Evolutionary conservation across 1,284 basidiomycete species (phyloP).

Genomic region (Pyrrhoderma noxium): DNA sequence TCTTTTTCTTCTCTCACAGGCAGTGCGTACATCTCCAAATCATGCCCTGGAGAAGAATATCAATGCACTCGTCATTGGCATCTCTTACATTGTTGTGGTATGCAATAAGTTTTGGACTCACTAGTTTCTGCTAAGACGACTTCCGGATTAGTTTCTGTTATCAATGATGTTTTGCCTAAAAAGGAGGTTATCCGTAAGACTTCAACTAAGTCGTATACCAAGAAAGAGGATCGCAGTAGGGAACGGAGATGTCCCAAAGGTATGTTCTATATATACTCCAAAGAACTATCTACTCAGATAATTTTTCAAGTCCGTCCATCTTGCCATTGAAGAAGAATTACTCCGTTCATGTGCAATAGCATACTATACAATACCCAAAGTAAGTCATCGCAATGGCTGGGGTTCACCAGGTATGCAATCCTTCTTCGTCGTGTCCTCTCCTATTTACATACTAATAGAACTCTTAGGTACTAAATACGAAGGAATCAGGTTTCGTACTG

Average conservation of each 20-base stretch:
- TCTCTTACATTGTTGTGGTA: constrained; percentile 60
- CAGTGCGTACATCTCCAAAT: constrained; percentile 51
- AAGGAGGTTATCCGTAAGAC: constrained; percentile 54
- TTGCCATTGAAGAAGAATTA: constrained; percentile 74
- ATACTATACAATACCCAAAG: constrained; percentile 69
- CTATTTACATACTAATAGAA: not conserved
- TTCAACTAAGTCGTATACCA: constrained; percentile 61
- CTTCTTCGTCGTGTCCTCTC: not conserved
- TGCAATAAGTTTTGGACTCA: constrained; percentile 22
- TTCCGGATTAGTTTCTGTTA: constrained; percentile 34
- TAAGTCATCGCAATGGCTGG: constrained; percentile 72
- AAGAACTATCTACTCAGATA: constrained; percentile 3
- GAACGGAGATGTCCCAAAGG: constrained; percentile 65
- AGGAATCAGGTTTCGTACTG: constrained; percentile 54
- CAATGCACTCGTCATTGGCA: constrained; percentile 58
- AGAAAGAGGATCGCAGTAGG: constrained; percentile 59
- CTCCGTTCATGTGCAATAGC: constrained; percentile 69
- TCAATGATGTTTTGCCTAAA: constrained; percentile 59
- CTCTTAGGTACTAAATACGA: constrained; percentile 48
- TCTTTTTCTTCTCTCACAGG: constrained; percentile 57
- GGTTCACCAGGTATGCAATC: constrained; percentile 56
- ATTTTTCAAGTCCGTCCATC: constrained; percentile 51
- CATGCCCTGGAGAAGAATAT: constrained; percentile 50
- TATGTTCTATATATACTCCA: constrained; percentile 29
- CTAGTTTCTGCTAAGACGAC: not conserved